A percentile compares a stretch with the other conserved stretches of the same genome.
phyloP scores from a whole-genome alignment of 257 asterid species.

The Plectranthus barbatus region DNA sequence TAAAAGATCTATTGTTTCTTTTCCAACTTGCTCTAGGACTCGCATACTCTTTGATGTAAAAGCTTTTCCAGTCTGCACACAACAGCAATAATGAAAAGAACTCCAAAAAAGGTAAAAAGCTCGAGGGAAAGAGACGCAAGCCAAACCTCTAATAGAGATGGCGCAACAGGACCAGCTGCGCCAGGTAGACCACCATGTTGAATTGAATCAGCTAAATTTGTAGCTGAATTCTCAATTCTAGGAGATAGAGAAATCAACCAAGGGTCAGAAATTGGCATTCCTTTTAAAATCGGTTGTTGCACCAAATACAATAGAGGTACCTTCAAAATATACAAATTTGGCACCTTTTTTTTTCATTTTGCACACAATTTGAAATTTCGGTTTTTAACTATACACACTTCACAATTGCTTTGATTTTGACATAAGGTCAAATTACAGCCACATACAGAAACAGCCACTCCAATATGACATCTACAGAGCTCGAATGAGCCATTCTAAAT shows the following conservation, averaged over 20 bases:
- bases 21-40: conserved; percentile 91
- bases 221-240: conserved; percentile 84
- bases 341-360: too few relatives aligned
- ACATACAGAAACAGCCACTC: too few relatives aligned
- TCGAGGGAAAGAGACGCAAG: not conserved
- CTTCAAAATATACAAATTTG: not conserved
- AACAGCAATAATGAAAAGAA: conserved; percentile 10
- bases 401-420: too few relatives aligned
- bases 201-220: conserved; percentile 59
- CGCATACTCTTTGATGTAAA: conserved; percentile 85
- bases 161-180: conserved; percentile 58
- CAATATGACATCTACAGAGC: too few relatives aligned
- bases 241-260: conserved; percentile 16
- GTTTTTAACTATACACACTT: too few relatives aligned
- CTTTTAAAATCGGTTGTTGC: not conserved
- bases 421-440: too few relatives aligned
- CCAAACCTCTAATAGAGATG: conserved; percentile 78
- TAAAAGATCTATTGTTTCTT: conserved; percentile 90
- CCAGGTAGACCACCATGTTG: conserved; percentile 62
- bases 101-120: not conserved
- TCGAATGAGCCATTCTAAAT: too few relatives aligned
- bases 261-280: conserved; percentile 5
- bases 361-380: too few relatives aligned
- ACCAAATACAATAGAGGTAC: not conserved
- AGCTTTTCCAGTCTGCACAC: conserved; percentile 73